A percentile compares a stretch with the other conserved stretches of the same genome.
Conservation (phyloP, 2,329 filamentous ascomycete genomes). For the Cadophora malorum region DNA sequence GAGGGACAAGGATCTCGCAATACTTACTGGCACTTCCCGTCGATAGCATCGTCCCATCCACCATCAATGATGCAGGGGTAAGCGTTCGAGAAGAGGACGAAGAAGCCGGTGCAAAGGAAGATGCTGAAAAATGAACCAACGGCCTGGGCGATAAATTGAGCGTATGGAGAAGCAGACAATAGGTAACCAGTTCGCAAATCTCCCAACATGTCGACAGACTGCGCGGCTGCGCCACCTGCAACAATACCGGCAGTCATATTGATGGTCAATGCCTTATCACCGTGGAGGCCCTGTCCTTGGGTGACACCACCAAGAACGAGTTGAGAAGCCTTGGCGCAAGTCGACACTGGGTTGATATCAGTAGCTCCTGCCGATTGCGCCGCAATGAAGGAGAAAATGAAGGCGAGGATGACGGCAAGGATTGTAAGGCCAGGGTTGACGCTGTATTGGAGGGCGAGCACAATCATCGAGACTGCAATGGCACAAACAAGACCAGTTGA, state of each 20-base stretch:
- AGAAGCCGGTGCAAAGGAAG: constrained; percentile 12
- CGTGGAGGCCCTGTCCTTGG: background rate
- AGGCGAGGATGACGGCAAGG: constrained; percentile 10
- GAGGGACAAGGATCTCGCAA: background rate
- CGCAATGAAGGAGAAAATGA: constrained; percentile 19
- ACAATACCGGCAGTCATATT: constrained; percentile 16
- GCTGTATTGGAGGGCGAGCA: constrained; percentile 14
- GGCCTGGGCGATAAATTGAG: constrained; percentile 12
- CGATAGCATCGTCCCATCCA: background rate
- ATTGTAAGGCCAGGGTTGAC: constrained; percentile 6
- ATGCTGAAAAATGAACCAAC: constrained; percentile 16
- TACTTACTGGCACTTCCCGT: constrained; percentile 3
- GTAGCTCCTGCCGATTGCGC: constrained; percentile 11
- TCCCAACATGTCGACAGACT: constrained; percentile 11
- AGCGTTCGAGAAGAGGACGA: constrained; percentile 9
- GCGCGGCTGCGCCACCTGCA: constrained; percentile 11
- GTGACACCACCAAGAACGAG: constrained; percentile 19
- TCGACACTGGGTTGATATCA: constrained; percentile 15
- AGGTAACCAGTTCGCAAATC: constrained; percentile 16
- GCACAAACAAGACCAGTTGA: constrained; percentile 1
- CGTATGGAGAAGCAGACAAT: constrained; percentile 2
- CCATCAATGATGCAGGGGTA: constrained; percentile 14
- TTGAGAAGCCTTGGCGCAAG: constrained; percentile 12
- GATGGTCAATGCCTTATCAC: constrained; percentile 3
- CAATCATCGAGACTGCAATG: constrained; percentile 10